Evolutionary conservation across 225 moss, liverwort and hornwort genomes (phyloP), one percentile per base, ranked within the genome.

Genomic region (Bryoerythrophyllum caledonicum): DNA sequence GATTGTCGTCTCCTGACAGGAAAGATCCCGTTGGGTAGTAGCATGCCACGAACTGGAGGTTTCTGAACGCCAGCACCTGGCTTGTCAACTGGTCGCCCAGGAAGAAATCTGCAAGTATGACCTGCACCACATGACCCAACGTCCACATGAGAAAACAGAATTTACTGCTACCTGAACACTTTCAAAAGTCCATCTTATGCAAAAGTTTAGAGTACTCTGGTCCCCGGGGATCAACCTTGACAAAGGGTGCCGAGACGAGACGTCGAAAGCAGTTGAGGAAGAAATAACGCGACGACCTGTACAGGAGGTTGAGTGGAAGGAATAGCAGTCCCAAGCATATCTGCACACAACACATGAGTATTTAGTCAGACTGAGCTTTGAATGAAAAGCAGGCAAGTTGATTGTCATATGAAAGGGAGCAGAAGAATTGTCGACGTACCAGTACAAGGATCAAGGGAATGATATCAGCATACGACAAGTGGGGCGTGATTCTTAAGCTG

Each of bases 11-110:
- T 77, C 82, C 84, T 0, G 70, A 74, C 46, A 49, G 65, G 59
- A 89, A 89, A 60, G 67, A 86, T 35, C 89, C 91, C 53, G 89
- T 86, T 10, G 87, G 17, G 53, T 85, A 93, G 80, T 87, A 93
- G 72, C 91, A 93, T 43, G 66, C 2, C 15, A 87, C 68, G 51
- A 74, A 88, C 72, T 91, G 76, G 72, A 91, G 41, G 43, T 93
- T 87, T 81, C 91, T 72, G 43, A 91, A 80, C 15, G 44, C 38
- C 21, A 77, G 12, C 51, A 92, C 90, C 84, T 91, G 89, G 78
- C 93, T 93, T 32, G 93, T 91, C 46, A 91, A 80, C 74, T 93
- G 93, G 79, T 91, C 93, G 59, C 84, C 91, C 25, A 91, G 70
- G 68, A 91, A 93, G 80, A 93, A 93, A 72, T 93, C 91, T 55